Base-by-base conservation (phyloP, 2,329 filamentous ascomycete genomes). In the Ilyonectria sp. region DNA sequence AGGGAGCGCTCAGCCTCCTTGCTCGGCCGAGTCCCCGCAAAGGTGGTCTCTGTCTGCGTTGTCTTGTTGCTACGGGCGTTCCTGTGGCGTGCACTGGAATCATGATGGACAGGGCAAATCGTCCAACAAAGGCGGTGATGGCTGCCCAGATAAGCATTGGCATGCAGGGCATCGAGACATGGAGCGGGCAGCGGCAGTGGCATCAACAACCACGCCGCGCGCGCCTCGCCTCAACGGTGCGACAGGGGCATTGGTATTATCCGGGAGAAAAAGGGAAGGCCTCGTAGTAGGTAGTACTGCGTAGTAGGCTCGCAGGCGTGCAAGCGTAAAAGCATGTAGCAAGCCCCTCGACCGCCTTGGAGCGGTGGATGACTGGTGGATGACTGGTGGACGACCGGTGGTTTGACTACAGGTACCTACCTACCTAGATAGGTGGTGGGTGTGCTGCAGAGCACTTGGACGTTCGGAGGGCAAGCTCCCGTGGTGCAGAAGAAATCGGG, bases 41-140 rank as follows among this genome's bases (percentile, higher is more conserved):
- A 63, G 64, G 56, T 52, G 49, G 63, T 61, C 63, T 65, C 61
- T 46, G 37, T 60, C 21, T 60, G 61, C 60, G 56, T 44, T 35
- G 43, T 21, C 29, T 65, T 23, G 26, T 35, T 17, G 44, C 52
- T 21, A 29, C 29, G 37, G 40, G 35, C 29, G 19, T 37, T 40
- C 10, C 43, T 53, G 11, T 56, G 58, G 43, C 46, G 58, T 56
- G 53, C 58, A 57, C 63, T 58, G 37, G 46, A 66, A 65, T 54
- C 66, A 59, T 73, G 65, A 64, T 68, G n/a, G 44, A 29, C 37
- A 26, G 50, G 53, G 44, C 35, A 52, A 49, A 71, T 75, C 67
- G 37, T 71, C 49, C 73, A 73, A 75, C 55, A 74, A 73, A 74
- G 64, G 70, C 70, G 71, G 71, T 75, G 71, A 67, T 75, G 69